These are phyloP conservation scores for Candida sithepensis DNA, from an alignment of 805 yeast genomes.

Conservation along the genomic window DNA sequence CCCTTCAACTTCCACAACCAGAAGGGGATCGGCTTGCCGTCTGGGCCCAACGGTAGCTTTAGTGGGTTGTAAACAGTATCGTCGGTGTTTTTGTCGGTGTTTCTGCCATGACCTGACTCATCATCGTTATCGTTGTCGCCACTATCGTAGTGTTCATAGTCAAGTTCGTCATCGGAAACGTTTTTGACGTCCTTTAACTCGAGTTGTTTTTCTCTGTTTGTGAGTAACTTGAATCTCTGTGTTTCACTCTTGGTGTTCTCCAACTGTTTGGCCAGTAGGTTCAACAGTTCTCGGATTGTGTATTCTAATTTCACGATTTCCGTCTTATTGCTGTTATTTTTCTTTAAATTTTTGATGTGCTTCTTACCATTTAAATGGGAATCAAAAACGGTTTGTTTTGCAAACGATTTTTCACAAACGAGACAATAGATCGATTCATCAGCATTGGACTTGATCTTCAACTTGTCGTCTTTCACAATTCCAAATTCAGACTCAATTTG, in stretches of 20 bases:
- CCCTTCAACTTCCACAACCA: constrained; percentile 95
- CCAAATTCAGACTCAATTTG: constrained; percentile 22
- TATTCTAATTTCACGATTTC: constrained; percentile 29
- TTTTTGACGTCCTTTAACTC: constrained; percentile 42
- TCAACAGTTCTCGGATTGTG: constrained; percentile 35
- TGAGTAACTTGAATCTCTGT: constrained; percentile 63
- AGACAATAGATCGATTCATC: constrained; percentile 47
- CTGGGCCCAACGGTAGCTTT: constrained; percentile 76
- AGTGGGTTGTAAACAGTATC: constrained; percentile 41
- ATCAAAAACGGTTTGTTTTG: constrained; percentile 60
- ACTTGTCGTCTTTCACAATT: background rate
- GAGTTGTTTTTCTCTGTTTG: constrained; percentile 62
- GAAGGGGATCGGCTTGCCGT: constrained; percentile 87
- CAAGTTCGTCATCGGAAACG: constrained; percentile 31
- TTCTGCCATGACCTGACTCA: constrained; percentile 16
- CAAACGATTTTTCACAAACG: constrained; percentile 60
- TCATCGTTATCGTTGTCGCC: constrained; percentile 24
- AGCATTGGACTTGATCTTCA: constrained; percentile 7
- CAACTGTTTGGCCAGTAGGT: constrained; percentile 38
- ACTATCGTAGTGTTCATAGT: too few species aligned
- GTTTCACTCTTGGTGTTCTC: constrained; percentile 53
- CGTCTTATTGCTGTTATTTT: background rate
- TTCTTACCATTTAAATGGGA: constrained; percentile 74
- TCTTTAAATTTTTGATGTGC: constrained; percentile 51
- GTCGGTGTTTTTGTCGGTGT: constrained; percentile 31